Evolutionary conservation across 2,329 filamentous ascomycete genomes (phyloP), one percentile per base, ranked within the genome.

Genomic region (Botrytis byssoidea): DNA sequence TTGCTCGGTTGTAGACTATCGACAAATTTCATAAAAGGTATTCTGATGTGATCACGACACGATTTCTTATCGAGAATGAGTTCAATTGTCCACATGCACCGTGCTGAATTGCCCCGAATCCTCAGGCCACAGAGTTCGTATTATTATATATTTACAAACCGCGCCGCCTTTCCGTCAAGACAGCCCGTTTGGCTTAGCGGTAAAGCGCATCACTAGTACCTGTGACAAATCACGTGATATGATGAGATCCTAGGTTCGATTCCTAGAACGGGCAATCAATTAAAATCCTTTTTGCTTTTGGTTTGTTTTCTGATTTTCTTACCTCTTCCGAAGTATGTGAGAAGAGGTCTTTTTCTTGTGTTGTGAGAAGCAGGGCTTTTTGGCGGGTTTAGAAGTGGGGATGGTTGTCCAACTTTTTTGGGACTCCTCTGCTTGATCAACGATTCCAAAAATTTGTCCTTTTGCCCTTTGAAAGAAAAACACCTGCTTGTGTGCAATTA

Each of bases 91-190:
- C 25, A 51, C 46, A 25, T 25, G 25, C 48, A n/a, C 14, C 46
- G 10, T 14, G 25, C 22, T 6, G 5, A 3, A 14, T 14, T 14
- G 14, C 10, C 48, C 4, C 2, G 0, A 51, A n/a, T 55, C 25
- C 12, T n/a, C 12, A 55, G 25, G 48, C 5, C 4, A 48, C 20
- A 10, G 2, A 4, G 0, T 1, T 3, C 12, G 1, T 5, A 4
- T 25, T 3, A 12, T 0, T 48, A n/a, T 29, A 63, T 63, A 42
- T 29, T 20, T 1, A 4, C 7, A 63, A 44, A 44, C 0, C 4
- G 4, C 12, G 0, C 0, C 0, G 0, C 0, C 0, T 0, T 16
- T 4, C 0, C 7, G 32, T 7, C 16, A 6, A 2, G 1, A 25
- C 4, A 46, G 61, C 65, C 65, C 65, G 65, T 68, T 68, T 68